Evolutionary conservation across 257 asterid genomes (phyloP).

Genomic region (Plantago major): DNA sequence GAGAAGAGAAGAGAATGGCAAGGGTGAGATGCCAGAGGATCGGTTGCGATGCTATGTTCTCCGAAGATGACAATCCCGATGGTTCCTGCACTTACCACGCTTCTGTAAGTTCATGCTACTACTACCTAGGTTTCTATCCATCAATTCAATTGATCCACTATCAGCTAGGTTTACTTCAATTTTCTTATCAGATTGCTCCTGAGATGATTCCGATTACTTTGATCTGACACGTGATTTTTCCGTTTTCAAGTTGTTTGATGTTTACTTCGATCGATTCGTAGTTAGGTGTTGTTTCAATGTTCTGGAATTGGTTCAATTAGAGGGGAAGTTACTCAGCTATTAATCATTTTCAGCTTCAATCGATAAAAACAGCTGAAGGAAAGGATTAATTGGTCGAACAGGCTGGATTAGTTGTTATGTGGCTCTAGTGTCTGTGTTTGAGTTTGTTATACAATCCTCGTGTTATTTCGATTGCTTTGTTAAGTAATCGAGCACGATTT

Average conservation of each 20-base stretch:
- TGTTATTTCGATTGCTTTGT: no score
- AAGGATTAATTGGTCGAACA: no score
- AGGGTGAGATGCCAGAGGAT: conserved; percentile 83
- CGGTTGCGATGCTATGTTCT: conserved; percentile 70
- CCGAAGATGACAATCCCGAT: conserved; percentile 62
- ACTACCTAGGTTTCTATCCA: background rate
- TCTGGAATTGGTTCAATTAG: background rate
- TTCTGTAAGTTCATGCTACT: conserved; percentile 39
- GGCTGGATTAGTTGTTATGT: no score
- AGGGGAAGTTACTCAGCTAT: background rate
- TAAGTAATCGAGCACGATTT: no score
- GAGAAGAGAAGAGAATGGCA: conserved; percentile 46
- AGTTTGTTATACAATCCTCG: no score
- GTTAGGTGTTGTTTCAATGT: background rate
- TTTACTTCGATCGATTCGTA: no score
- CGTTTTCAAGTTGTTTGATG: background rate
- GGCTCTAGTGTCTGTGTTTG: no score
- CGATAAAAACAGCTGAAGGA: no score
- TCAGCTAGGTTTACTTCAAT: background rate
- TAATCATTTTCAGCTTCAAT: no score
- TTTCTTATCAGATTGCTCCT: background rate
- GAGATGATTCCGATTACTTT: background rate
- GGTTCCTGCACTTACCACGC: conserved; percentile 69
- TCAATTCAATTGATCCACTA: background rate
- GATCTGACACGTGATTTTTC: background rate